Evolutionary conservation across 768 basidiomycete genomes (phyloP).

Genomic region (Tylopilus balloui): DNA sequence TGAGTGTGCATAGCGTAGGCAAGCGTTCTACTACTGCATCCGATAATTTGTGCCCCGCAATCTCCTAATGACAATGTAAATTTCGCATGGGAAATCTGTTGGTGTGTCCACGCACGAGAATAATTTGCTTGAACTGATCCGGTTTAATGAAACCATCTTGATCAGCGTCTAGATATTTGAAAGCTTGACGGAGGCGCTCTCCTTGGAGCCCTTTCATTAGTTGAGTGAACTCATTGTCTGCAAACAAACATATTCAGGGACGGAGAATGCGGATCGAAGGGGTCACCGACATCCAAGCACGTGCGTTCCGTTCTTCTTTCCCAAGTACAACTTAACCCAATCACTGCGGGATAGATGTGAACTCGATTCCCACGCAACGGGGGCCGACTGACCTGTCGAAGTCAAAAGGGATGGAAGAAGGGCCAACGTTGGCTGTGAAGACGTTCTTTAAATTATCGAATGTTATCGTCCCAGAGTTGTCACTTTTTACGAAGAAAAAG

Average conservation of each 20-base stretch:
- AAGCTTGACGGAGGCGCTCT: constrained; percentile 94
- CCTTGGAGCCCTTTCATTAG: constrained; percentile 98
- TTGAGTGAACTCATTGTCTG: constrained; percentile 96
- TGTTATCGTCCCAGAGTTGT: constrained; percentile 87
- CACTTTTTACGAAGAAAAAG: constrained; percentile 42
- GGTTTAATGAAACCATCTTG: constrained; percentile 92
- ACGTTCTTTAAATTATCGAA: constrained; percentile 95
- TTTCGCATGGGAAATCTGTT: neutral
- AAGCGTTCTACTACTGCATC: constrained; percentile 89
- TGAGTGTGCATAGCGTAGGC: constrained; percentile 87
- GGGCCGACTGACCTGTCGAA: constrained; percentile 69
- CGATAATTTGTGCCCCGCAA: constrained; percentile 95
- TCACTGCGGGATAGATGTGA: constrained; percentile 46
- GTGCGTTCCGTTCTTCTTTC: constrained; percentile 86
- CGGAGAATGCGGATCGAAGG: neutral
- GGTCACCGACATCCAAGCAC: constrained; percentile 79
- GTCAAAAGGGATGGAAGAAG: constrained; percentile 87
- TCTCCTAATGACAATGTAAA: constrained; percentile 53
- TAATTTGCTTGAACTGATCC: constrained; percentile 92
- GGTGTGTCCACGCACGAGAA: constrained; percentile 57
- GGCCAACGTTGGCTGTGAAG: constrained; percentile 73
- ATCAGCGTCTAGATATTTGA: constrained; percentile 85
- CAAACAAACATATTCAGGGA: constrained; percentile 7
- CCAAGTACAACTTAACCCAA: constrained; percentile 95
- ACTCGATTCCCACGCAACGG: neutral